These are phyloP conservation scores for Cordyceps javanica DNA, from an alignment of 2,329 filamentous ascomycete genomes.

Conservation along the genomic window DNA sequence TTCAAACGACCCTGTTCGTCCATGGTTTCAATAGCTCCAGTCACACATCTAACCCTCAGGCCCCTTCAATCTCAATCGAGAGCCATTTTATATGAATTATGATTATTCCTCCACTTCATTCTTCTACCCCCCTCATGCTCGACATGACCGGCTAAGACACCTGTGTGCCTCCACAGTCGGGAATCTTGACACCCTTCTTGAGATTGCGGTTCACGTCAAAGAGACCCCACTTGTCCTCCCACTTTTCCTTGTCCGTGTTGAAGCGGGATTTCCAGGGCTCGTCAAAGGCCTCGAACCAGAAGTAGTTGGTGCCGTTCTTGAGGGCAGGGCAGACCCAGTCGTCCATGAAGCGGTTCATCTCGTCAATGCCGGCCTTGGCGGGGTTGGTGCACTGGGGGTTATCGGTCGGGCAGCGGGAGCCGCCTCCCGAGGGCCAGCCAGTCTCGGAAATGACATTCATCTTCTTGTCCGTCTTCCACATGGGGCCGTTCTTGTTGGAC, in stretches of 20 bases:
- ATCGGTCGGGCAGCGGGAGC: slow-evolving; percentile 62
- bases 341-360: slow-evolving; percentile 81
- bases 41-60: too few relatives aligned
- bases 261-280: slow-evolving; percentile 88
- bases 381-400: slow-evolving; percentile 54
- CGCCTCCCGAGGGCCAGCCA: slow-evolving; percentile 82
- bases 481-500: slow-evolving; percentile 57
- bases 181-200: slow-evolving; percentile 78
- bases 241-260: slow-evolving; percentile 62
- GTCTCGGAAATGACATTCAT: slow-evolving; percentile 85
- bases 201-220: slow-evolving; percentile 80
- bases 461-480: slow-evolving; percentile 55
- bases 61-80: too few relatives aligned
- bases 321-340: slow-evolving; percentile 79
- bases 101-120: too few relatives aligned
- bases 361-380: slow-evolving; percentile 69
- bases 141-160: slow-evolving; percentile 27
- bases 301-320: slow-evolving; percentile 81
- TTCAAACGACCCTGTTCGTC: too few relatives aligned
- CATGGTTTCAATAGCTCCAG: too few relatives aligned
- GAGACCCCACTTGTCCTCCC: slow-evolving; percentile 95
- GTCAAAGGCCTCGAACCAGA: slow-evolving; percentile 97
- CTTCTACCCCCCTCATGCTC: neutral
- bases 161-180: slow-evolving; percentile 75
- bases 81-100: too few relatives aligned